Base-by-base conservation (phyloP, 805 yeast genomes). In the Candida boleticola region DNA sequence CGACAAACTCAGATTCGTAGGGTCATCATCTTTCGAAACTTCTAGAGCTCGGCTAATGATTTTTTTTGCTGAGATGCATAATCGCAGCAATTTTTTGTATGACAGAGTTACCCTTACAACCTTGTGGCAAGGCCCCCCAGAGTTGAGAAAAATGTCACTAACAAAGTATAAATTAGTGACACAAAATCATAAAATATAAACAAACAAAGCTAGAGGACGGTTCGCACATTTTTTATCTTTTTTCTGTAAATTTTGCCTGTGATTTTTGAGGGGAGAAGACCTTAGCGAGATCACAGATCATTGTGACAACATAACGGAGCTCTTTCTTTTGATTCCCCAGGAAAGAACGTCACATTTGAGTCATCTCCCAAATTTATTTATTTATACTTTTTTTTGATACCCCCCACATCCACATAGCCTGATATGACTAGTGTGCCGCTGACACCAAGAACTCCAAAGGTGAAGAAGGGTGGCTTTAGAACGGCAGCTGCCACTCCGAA, bases 401-500 rank as follows among this genome's bases (percentile, higher is more conserved):
- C n/a, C n/a, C n/a, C n/a, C 27, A 23, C 27, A 11, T 11, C 27
- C 27, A 7, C 27, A 23, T 23, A 23, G 10, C 11, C 27, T 23
- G 13, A 31, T 5, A 33, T 33, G 36, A 20, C 36, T 7, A 33
- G 36, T 18, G 36, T 33, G 7, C 36, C 36, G 25, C 36, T 33
- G 36, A 33, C 36, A 5, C 36, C 36, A 11, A 33, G 26, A 33
- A 30, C 34, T 4, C 36, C 36, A 5, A 19, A 14, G 5, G 10
- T 4, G 26, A 33, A 16, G 20, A 20, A 20, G 17, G 26, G 36
- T 3, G 10, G 17, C 14, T 5, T n/a, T 20, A 19, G 26, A 16
- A 17, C 20, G 20, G 18, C 21, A 31, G 36, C 19, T 14, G 36
- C 39, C 30, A 45, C 55, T 4, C 54, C 55, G 9, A 47, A 36